A percentile compares a stretch with the other conserved stretches of the same genome.
Evolutionary conservation across 1,284 basidiomycete genomes (phyloP).

Genomic region (Baeospora myosura): DNA sequence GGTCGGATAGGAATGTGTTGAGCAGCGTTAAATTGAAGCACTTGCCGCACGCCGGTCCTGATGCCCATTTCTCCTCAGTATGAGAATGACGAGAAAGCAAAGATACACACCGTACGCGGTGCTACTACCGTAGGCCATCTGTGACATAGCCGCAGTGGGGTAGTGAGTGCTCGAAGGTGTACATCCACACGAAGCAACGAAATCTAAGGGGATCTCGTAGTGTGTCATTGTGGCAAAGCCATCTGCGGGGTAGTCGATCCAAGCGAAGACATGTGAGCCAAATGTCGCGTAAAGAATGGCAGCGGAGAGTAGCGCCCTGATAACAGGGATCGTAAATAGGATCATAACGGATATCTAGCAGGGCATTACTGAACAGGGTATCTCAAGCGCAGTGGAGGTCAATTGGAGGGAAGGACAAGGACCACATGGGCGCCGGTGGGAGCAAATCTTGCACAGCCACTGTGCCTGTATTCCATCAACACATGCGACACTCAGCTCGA

Average conservation of each 20-base stretch:
- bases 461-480: too few relatives aligned
- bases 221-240: slow-evolving; percentile 57
- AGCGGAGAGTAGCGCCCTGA: neutral
- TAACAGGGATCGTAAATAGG: neutral
- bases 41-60: slow-evolving; percentile 57
- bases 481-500: too few relatives aligned
- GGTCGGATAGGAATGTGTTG: slow-evolving; percentile 55
- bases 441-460: too few relatives aligned
- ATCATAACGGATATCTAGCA: neutral
- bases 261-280: slow-evolving; percentile 20
- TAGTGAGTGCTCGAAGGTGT: slow-evolving; percentile 61
- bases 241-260: slow-evolving; percentile 53
- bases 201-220: slow-evolving; percentile 51
- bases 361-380: too few relatives aligned
- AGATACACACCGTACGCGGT: slow-evolving; percentile 49
- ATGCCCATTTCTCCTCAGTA: neutral
- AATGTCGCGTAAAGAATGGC: neutral
- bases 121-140: slow-evolving; percentile 71
- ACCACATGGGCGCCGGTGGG: too few relatives aligned
- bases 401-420: too few relatives aligned
- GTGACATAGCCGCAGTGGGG: slow-evolving; percentile 69
- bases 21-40: slow-evolving; percentile 73
- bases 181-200: slow-evolving; percentile 54
- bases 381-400: too few relatives aligned
- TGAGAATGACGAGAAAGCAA: neutral